Base-by-base conservation (phyloP, 1,284 basidiomycete genomes). In the Pseudozyma tsukubaensis region DNA sequence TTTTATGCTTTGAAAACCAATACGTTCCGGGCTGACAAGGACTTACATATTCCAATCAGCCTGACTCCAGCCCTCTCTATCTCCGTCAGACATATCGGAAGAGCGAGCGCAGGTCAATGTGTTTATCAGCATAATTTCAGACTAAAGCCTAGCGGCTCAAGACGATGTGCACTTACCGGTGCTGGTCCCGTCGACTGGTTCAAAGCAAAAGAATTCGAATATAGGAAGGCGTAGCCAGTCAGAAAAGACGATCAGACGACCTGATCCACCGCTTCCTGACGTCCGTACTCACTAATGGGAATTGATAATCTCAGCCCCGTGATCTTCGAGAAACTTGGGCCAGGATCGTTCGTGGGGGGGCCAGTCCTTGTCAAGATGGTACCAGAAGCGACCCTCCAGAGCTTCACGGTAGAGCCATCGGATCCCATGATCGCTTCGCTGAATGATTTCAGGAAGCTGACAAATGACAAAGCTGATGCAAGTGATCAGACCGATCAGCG, bases 331-430 rank as follows among this genome's bases (percentile, higher is more conserved):
- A 34, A 52, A 61, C 7, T 11, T 34, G 3, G 18, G 36, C 59
- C 59, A 61, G 4, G 37, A 2, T 9, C 3, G 2, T 13, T 50
- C 18, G 3, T 45, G 43, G 4, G 34, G 39, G 6, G 51, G 51
- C 3, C 4, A 49, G 39, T 61, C 51, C 1, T 19, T 3, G 10
- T 21, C 37, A 13, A 53, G 18, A n/a, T 50, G 24, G 40, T 39
- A 29, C 0, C n/a, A 32, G 21, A 62, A 50, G 19, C 40, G 48
- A 36, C 59, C 59, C 4, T 18, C 19, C 1, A 5, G 1, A 3
- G 52, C 52, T 13, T 62, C 35, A 6, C 40, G 10, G 10, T 21
- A 62, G 10, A 62, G 39, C 19, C 35, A 49, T 11, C 16, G 19
- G 42, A 62, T 50, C 4, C 34, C 52, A 3, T 16, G 8, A 3